These are phyloP conservation scores for Cercophora sp. DNA, from an alignment of 495 filamentous ascomycete genomes.

Conservation along the genomic window DNA sequence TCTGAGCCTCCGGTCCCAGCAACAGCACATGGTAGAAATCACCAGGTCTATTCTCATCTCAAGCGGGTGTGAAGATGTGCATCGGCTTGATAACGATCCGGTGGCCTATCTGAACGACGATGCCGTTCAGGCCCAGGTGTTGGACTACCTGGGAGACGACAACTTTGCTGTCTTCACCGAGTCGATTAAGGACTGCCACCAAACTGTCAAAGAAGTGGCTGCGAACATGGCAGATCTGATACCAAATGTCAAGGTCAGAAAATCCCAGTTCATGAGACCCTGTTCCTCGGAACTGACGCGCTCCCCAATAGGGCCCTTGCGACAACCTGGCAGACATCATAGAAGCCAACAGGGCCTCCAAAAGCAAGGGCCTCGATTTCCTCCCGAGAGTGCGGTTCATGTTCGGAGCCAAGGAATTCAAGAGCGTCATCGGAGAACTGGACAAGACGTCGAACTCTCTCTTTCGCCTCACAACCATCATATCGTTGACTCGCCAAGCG, in stretches of 20 bases:
- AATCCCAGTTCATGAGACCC: too few relatives aligned
- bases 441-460: neutral
- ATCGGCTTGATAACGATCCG: neutral
- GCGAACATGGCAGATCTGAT: constrained; percentile 2
- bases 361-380: neutral
- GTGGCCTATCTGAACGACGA: neutral
- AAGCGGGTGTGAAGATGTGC: constrained; percentile 3
- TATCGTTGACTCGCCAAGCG: neutral
- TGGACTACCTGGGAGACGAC: constrained; percentile 3
- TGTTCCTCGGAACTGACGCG: too few relatives aligned
- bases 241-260: neutral
- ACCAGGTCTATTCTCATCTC: neutral
- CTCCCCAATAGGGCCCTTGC: neutral
- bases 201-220: constrained; percentile 1
- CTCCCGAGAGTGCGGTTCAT: neutral
- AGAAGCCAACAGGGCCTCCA: neutral
- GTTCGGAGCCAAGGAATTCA: neutral
- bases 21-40: neutral
- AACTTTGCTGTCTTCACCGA: constrained; percentile 3
- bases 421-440: neutral
- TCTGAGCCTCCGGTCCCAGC: neutral
- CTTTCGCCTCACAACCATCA: neutral
- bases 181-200: neutral
- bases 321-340: neutral
- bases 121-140: neutral